Evolutionary conservation across 1,284 basidiomycete species (phyloP), one percentile per base, ranked within the genome.

Genomic region (Phellinidium pouzarii): DNA sequence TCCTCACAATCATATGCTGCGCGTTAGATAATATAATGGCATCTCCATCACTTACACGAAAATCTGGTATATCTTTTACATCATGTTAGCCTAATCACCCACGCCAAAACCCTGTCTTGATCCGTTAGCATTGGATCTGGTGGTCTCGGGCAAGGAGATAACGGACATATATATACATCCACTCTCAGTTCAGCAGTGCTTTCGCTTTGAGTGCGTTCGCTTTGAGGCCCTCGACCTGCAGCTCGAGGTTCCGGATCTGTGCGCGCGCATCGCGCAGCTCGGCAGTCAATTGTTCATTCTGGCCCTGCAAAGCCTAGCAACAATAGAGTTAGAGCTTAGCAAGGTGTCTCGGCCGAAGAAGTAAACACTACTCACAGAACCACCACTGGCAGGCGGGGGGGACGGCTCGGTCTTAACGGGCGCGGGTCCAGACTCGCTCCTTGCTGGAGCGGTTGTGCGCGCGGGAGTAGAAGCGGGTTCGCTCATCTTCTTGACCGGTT

Each of bases 221-320:
- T 55, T 77, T 77, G 60, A 87, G 68, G 17, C 75, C 72, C 68
- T 92, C 90, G n/a, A 92, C 78, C 69, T 91, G 85, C 51, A 91
- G 64, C 68, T 93, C 90, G 38, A 93, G 68, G 60, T 84, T 84
- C 56, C 90, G 72, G 52, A 93, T 91, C 68, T 87, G 79, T 65
- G 82, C 80, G 42, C 86, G 77, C 31, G 87, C 83, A 27, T 90
- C 87, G 27, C 87, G 77, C 41, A 92, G 73, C 60, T 90, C 86
- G 1, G 67, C 65, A 20, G 67, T 76, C 52, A 92, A 71, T 5
- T 71, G 73, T 2, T 71, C 70, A 60, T 89, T 90, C 63, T 91
- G 84, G 19, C 78, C 71, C 54, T 67, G 63, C 11, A 81, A 62
- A 23, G 57, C 66, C 1, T 62, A 42, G 17, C 58, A 60, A 58